Conservation (phyloP, 768 basidiomycete genomes). For the Boletus insuetus region DNA sequence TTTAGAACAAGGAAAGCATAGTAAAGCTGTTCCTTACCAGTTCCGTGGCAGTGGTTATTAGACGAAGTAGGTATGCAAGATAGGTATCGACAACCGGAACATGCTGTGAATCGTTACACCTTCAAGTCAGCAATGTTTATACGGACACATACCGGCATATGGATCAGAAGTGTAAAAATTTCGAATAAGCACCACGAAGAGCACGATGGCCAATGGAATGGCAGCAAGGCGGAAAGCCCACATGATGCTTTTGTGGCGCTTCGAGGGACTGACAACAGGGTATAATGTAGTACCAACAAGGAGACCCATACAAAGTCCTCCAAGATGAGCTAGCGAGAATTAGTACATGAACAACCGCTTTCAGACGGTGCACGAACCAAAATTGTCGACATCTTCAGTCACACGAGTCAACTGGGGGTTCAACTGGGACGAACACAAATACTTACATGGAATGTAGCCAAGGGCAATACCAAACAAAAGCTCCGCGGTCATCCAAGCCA, state of each 20-base stretch:
- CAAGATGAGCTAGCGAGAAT: slow-evolving; percentile 69
- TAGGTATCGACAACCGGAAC: slow-evolving; percentile 84
- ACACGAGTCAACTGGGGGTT: slow-evolving; percentile 15
- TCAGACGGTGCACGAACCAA: slow-evolving; percentile 47
- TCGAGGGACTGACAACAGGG: slow-evolving; percentile 83
- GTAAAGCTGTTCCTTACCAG: slow-evolving; percentile 22
- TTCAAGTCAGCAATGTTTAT: background rate
- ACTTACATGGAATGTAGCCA: slow-evolving; percentile 78
- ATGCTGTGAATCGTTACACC: slow-evolving; percentile 46
- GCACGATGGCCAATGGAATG: slow-evolving; percentile 69
- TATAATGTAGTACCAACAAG: slow-evolving; percentile 82
- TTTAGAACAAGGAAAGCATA: background rate
- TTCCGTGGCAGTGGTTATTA: slow-evolving; percentile 66
- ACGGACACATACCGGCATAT: slow-evolving; percentile 58
- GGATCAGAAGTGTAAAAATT: slow-evolving; percentile 93
- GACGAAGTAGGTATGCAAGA: slow-evolving; percentile 81
- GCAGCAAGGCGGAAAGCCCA: slow-evolving; percentile 73
- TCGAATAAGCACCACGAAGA: slow-evolving; percentile 76
- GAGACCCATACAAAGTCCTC: slow-evolving; percentile 82
- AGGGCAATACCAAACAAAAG: slow-evolving; percentile 83
- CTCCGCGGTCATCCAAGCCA: slow-evolving; percentile 82
- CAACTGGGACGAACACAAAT: background rate
- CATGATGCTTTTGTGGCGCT: slow-evolving; percentile 65
- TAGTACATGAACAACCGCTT: background rate
- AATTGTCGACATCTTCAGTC: slow-evolving; percentile 78